Evolutionary conservation across 2,329 filamentous ascomycete genomes (phyloP).

Genomic region (Fusarium cyanostomum): DNA sequence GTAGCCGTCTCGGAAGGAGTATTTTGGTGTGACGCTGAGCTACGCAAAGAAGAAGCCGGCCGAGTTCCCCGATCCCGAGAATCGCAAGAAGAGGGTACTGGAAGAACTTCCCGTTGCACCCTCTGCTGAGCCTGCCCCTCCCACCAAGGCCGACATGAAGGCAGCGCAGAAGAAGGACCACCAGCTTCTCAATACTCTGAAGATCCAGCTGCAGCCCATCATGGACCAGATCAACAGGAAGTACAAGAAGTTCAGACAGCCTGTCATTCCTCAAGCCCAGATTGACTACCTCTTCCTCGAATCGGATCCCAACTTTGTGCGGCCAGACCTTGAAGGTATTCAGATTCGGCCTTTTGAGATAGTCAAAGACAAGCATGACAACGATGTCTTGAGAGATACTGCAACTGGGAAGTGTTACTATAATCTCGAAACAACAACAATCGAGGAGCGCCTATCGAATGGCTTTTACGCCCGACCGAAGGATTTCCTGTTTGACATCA

Average conservation of each 20-base stretch:
- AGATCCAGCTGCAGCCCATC: slow-evolving; percentile 88
- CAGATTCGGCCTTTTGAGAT: slow-evolving; percentile 81
- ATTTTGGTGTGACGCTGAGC: slow-evolving; percentile 77
- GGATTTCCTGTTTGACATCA: slow-evolving; percentile 90
- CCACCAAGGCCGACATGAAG: slow-evolving; percentile 82
- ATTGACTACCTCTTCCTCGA: slow-evolving; percentile 89
- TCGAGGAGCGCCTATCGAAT: slow-evolving; percentile 96
- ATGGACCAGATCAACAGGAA: slow-evolving; percentile 96
- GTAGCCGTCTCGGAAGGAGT: slow-evolving; percentile 74
- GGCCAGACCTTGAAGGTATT: slow-evolving; percentile 61
- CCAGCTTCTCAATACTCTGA: slow-evolving; percentile 84
- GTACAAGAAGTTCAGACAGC: slow-evolving; percentile 87
- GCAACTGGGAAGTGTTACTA: slow-evolving; percentile 88
- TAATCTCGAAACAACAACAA: slow-evolving; percentile 90
- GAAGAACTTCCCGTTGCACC: slow-evolving; percentile 81
- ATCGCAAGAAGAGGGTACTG: slow-evolving; percentile 86
- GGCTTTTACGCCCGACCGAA: slow-evolving; percentile 92
- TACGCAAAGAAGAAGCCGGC: slow-evolving; percentile 82
- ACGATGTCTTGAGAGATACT: slow-evolving; percentile 78
- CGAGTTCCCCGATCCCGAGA: slow-evolving; percentile 87
- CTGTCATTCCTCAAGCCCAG: slow-evolving; percentile 76
- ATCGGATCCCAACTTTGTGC: slow-evolving; percentile 76
- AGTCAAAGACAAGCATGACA: slow-evolving; percentile 80
- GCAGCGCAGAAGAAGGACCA: slow-evolving; percentile 84
- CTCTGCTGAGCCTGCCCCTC: slow-evolving; percentile 71